Percentiles rank a stretch among this genome's conserved stretches.
Evolutionary conservation across 352 stramenopile species (phyloP).

Genomic region (Pythium folliculosum): DNA sequence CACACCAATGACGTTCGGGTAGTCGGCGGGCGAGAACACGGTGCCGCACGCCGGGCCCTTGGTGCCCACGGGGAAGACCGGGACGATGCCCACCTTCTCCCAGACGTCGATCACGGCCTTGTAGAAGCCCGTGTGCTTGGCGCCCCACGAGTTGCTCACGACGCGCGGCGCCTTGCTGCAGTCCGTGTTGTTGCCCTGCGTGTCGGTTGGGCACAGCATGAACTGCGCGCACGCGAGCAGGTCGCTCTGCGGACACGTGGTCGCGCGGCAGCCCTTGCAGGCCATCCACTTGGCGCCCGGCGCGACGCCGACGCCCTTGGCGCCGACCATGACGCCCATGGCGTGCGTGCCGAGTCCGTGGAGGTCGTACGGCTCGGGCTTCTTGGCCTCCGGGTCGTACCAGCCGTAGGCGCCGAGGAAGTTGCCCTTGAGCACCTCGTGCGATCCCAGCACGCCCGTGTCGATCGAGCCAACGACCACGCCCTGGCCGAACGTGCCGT

Average conservation of each 20-base stretch:
- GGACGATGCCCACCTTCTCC: constrained; percentile 26
- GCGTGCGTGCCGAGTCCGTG: constrained; percentile 22
- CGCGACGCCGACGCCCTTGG: constrained; percentile 6
- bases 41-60: constrained; percentile 23
- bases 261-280: constrained; percentile 32
- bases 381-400: constrained; percentile 33
- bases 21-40: constrained; percentile 24
- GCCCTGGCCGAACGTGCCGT: constrained; percentile 25
- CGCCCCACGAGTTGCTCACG: constrained; percentile 33
- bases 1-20: constrained; percentile 16
- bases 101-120: constrained; percentile 22
- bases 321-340: constrained; percentile 12
- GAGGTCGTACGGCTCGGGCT: constrained; percentile 22
- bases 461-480: constrained; percentile 39
- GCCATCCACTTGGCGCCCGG: constrained; percentile 18
- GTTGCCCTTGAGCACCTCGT: constrained; percentile 32
- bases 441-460: constrained; percentile 29
- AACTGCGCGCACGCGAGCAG: constrained; percentile 34
- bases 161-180: constrained; percentile 29
- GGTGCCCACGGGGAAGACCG: constrained; percentile 31
- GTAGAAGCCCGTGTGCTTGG: constrained; percentile 1
- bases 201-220: constrained; percentile 33
- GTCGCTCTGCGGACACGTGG: constrained; percentile 23
- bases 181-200: constrained; percentile 28
- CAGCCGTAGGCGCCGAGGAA: constrained; percentile 31